Evolutionary conservation across 805 yeast species (phyloP), one percentile per base, ranked within the genome.

Genomic region (Komagataella kurtzmanii): DNA sequence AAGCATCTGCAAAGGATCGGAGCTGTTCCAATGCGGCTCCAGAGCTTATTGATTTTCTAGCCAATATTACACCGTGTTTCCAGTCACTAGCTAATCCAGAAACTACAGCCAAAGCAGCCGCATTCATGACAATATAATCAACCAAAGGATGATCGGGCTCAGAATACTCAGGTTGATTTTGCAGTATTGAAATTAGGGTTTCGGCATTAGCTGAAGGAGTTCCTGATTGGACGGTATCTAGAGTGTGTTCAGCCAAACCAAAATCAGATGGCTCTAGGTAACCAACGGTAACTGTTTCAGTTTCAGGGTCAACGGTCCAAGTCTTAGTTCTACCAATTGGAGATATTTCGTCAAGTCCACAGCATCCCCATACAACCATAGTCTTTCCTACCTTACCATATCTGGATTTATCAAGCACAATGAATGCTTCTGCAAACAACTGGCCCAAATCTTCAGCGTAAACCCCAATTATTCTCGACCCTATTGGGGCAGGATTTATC

Each of bases 301-400:
- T 62, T 12, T 62, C 59, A 44, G 74, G 69, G 50, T 71, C 72
- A 1, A 84, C 77, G 50, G 75, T 71, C 99, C 99, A 93, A 54
- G 83, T 79, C 52, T 79, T 78, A 2, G 97, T 84, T 51, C 71
- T 66, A 0, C 97, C 98, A 30, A 83, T 79, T 2, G 97, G 97
- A 1, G 97, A 84, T 43, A 93, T 85, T 68, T 93, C 99, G 63
- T 93, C 99, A 30, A 93, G 71, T 0, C 97, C 96, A 49, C 86
- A 79, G 51, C 82, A 82, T 10, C 99, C 99, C 80, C 86, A 91
- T 17, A 93, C 99, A 18, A 93, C 85, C 79, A 90, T 78, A 1
- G 95, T 86, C 53, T 63, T 54, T 53, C 69, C 69, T 67, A 63
- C 63, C 48, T 69, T 66, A 54, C 72, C 70, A 7, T 72, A 70